Base-by-base conservation (phyloP, 2,329 filamentous ascomycete genomes). In the Xylariaceae sp. region DNA sequence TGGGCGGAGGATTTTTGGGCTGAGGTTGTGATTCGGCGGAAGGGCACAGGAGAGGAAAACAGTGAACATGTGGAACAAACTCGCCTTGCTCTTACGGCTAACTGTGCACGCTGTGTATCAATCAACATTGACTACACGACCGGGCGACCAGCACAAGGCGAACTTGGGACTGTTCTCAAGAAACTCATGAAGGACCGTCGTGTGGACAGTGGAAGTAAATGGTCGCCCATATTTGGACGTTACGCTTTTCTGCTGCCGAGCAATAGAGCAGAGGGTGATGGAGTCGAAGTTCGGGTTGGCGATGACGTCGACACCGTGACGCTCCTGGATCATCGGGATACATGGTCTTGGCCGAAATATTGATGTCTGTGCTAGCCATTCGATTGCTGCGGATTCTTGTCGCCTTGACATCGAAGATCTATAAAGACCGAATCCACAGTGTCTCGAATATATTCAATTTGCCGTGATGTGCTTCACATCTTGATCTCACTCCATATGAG, bases 1-100 rank as follows among this genome's bases (percentile, higher is more conserved):
- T 91, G 81, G 65, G 84, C 86, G 12, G 87, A 91, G 66, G 88
- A 91, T 65, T 89, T 80, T 63, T 91, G 87, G 88, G 80, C 73
- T 2, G 82, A 85, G 62, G 68, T 90, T 33, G 67, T 68, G 14
- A 66, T 87, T 38, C n/a, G 34, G 10, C 50, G 40, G 31, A 18
- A 47, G 3, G 22, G 22, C 22, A 28, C 22, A 28, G 7, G 22
- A 28, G 22, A 28, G 4, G 22, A 28, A 28, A 28, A 28, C 22
- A 28, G 22, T 28, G 13, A 28, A 18, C 22, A 31, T 7, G 45
- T 31, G 6, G 44, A 31, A 17, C 45, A 51, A 33, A 38, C 52
- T 41, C 53, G 58, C 39, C 71, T 90, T 6, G 64, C 79, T 5
- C 71, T 90, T 31, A 90, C 86, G 33, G 82, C 81, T 47, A 88